Conservation (phyloP, 2,329 filamentous ascomycete genomes). For the Chrysoporthe puriensis region DNA sequence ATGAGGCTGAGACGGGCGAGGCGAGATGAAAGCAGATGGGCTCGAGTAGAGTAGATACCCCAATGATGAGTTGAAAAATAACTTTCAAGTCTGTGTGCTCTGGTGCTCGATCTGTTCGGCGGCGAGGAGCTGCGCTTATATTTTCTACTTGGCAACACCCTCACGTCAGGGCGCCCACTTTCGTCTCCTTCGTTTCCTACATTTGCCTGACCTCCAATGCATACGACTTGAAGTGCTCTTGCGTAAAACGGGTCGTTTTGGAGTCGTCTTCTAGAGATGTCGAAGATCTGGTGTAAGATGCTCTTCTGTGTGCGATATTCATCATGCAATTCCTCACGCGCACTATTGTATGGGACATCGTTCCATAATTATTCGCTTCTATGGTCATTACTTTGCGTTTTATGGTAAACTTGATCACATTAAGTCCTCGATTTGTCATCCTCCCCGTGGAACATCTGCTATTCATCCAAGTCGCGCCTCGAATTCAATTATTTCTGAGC, state of each 20-base stretch:
- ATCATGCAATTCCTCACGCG: neutral
- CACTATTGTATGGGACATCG: neutral
- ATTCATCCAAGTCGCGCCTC: no score
- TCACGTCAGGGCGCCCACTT: neutral
- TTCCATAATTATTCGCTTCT: neutral
- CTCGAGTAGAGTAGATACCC: constrained; percentile 49
- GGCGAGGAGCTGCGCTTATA: neutral
- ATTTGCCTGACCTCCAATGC: no score
- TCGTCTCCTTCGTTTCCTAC: neutral
- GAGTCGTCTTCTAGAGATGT: no score
- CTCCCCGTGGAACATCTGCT: no score
- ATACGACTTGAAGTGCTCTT: no score
- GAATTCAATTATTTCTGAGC: no score
- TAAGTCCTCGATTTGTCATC: no score
- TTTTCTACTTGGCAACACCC: neutral
- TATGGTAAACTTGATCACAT: no score
- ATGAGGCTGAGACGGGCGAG: neutral
- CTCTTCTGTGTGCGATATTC: no score
- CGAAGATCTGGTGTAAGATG: no score
- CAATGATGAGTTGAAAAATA: constrained; percentile 32
- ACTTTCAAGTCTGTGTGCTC: neutral
- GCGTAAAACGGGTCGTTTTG: no score
- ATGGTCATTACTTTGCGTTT: no score
- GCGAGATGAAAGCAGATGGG: constrained; percentile 13
- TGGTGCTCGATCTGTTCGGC: neutral